phyloP scores from a whole-genome alignment of 345 rosid species.

The Salix purpurea region DNA sequence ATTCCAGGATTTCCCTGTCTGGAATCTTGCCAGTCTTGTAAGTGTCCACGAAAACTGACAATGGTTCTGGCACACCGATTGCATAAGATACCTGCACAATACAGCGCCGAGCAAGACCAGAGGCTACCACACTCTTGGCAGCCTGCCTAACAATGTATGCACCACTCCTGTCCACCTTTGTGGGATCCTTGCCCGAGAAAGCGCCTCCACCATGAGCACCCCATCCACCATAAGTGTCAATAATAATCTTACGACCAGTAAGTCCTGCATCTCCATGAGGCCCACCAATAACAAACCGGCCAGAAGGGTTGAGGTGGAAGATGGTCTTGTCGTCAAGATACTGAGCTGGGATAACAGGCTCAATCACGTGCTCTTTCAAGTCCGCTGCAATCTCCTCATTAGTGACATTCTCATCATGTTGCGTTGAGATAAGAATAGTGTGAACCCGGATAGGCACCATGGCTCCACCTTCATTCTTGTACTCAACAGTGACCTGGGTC shows the following conservation, averaged over 20 bases:
- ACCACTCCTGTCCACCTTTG: slow-evolving; percentile 76
- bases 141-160: slow-evolving; percentile 79
- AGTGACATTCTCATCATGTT: slow-evolving; percentile 75
- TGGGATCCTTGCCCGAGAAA: slow-evolving; percentile 62
- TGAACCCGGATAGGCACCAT: slow-evolving; percentile 71
- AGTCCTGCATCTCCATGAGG: slow-evolving; percentile 88
- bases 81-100: slow-evolving; percentile 75
- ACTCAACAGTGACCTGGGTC: slow-evolving; percentile 78
- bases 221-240: slow-evolving; percentile 64
- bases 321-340: slow-evolving; percentile 72
- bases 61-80: slow-evolving; percentile 65
- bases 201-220: slow-evolving; percentile 66
- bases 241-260: slow-evolving; percentile 74
- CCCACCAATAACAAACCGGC: slow-evolving; percentile 77
- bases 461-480: slow-evolving; percentile 60
- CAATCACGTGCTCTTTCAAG: slow-evolving; percentile 66
- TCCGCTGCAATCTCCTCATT: slow-evolving; percentile 65
- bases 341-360: slow-evolving; percentile 65
- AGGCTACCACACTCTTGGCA: slow-evolving; percentile 71
- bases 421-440: slow-evolving; percentile 75
- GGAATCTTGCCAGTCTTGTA: slow-evolving; percentile 37
- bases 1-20: slow-evolving; percentile 30
- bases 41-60: slow-evolving; percentile 55
- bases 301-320: slow-evolving; percentile 78
- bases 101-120: slow-evolving; percentile 72